Evolutionary conservation across 345 rosid genomes (phyloP), one percentile per base, ranked within the genome.

Genomic region (Syzygium aqueum): DNA sequence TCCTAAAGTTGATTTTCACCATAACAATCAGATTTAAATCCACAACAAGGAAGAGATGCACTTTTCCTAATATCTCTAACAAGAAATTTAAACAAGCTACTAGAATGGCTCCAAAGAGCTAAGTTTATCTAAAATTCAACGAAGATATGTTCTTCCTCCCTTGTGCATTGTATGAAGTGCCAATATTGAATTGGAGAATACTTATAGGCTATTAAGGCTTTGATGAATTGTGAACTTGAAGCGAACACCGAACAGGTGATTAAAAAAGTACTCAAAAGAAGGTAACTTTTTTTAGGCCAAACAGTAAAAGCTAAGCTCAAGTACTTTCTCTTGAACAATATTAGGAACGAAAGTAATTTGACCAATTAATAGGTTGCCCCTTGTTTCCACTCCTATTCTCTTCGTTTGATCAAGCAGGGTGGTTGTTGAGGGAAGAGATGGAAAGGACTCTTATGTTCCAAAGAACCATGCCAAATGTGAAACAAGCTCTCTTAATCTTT

Each of bases 381-480:
- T 33, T 40, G 27, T 73, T 73, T 73, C 27, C 6, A 49, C 43
- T 73, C 82, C 49, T 73, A 73, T 37, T 73, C 49, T 37, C 82
- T 73, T 37, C 27, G 7, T 73, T 37, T 73, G 82, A 73, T 37
- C 25, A 0, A 73, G 14, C 82, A 37, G 82, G 49, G 82, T 73
- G 27, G 27, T 10, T 73, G 49, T 37, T 73, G 82, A 73, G 23
- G 49, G 14, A 73, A 37, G 25, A 19, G 82, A 73, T 73, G 82
- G 49, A 19, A 73, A 73, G 82, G 27, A 73, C 49, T 73, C 27
- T 33, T 73, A 73, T 43, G 43, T 37, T 73, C 82, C 37, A 19
- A 67, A 67, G 78, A 67, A 33, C 21, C 46, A 67, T 8, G 84
- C 56, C 92, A 91, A 88, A 51, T 61, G 87, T 65, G 88, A 88